Percentiles rank a stretch among this genome's conserved stretches.
Evolutionary conservation across 495 filamentous ascomycete genomes (phyloP).

Genomic region (Rhizodiscina lignyota): DNA sequence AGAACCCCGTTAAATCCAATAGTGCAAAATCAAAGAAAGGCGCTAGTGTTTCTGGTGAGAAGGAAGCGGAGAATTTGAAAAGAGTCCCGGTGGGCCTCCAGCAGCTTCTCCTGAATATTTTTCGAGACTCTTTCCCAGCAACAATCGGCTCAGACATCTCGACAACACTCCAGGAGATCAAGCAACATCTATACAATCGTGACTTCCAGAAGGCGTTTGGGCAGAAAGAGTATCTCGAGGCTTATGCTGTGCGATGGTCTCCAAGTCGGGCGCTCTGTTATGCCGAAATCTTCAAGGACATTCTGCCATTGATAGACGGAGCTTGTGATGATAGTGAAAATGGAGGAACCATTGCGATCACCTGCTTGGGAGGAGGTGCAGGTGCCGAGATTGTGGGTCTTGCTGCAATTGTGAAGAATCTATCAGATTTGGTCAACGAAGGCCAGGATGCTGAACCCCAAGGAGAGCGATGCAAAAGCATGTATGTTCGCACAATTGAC

Average conservation of each 20-base stretch:
- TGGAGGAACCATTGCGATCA: conserved; percentile 22
- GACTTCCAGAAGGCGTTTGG: conserved; percentile 75
- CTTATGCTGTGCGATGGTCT: conserved; percentile 80
- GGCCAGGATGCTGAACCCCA: too few relatives aligned
- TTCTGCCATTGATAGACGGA: conserved; percentile 9
- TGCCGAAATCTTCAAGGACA: conserved; percentile 39
- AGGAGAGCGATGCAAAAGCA: conserved; percentile 2
- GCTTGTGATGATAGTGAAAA: not conserved
- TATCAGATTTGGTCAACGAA: conserved; percentile 11
- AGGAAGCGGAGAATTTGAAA: too few relatives aligned
- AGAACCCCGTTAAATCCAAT: too few relatives aligned
- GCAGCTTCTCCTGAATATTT: conserved; percentile 63
- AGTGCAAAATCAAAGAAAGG: too few relatives aligned
- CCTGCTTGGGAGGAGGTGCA: conserved; percentile 74
- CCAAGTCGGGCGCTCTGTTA: conserved; percentile 70
- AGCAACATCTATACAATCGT: conserved; percentile 65
- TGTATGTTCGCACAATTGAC: conserved; percentile 49
- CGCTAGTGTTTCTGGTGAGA: too few relatives aligned
- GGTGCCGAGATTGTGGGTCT: conserved; percentile 71
- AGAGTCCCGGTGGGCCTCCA: too few relatives aligned
- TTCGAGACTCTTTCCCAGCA: conserved; percentile 41
- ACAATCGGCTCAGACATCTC: conserved; percentile 29
- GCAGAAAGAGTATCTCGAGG: conserved; percentile 43
- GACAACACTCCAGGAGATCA: conserved; percentile 56
- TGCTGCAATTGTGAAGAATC: conserved; percentile 39